Conservation (phyloP, 495 filamentous ascomycete genomes). For the Aspergillus cavernicola region DNA sequence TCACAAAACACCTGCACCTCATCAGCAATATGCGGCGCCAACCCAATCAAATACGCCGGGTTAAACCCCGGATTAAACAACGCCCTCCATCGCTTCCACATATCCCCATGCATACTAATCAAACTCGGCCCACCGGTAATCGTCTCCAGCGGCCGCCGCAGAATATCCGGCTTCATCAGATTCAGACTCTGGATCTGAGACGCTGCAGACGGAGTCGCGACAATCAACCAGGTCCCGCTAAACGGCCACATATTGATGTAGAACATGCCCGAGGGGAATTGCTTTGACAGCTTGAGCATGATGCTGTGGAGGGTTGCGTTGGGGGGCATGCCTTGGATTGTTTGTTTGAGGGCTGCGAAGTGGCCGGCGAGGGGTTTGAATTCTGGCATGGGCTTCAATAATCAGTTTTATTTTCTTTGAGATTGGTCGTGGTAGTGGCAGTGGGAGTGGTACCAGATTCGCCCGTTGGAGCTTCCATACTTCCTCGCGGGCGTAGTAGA, state of each 20-base stretch:
- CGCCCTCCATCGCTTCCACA: conserved; percentile 3
- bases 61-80: conserved; percentile 8
- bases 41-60: neutral
- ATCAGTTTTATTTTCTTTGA: too few species aligned
- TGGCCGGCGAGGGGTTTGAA: neutral
- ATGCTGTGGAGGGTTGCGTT: conserved; percentile 1
- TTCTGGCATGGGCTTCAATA: neutral
- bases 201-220: neutral
- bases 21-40: neutral
- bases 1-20: conserved; percentile 5
- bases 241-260: conserved; percentile 5
- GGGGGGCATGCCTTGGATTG: neutral
- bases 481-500: neutral
- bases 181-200: neutral
- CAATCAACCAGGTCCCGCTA: neutral
- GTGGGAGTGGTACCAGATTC: neutral
- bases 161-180: neutral
- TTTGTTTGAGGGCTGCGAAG: neutral
- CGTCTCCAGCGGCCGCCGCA: neutral
- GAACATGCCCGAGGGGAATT: neutral
- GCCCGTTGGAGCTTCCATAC: neutral
- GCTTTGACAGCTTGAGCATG: neutral
- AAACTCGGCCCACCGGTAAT: conserved; percentile 8
- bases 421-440: too few species aligned
- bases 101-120: neutral